Evolutionary conservation across 495 filamentous ascomycete species (phyloP).

Genomic region (Terfezia claveryi): DNA sequence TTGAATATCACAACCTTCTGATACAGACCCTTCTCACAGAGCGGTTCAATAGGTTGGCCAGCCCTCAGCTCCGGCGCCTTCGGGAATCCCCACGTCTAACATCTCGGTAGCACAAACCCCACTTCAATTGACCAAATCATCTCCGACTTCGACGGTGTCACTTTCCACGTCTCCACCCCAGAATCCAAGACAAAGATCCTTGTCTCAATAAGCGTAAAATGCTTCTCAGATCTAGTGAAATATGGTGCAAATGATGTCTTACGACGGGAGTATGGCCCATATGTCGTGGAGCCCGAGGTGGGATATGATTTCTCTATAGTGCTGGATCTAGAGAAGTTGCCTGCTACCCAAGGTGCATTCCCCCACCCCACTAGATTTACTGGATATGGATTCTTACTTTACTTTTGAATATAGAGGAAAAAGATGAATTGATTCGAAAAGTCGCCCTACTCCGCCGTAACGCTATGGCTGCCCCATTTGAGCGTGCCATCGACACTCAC

Average conservation of each 20-base stretch:
- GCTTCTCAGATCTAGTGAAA: conserved; percentile 71
- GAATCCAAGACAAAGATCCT: conserved; percentile 80
- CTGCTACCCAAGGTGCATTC: conserved; percentile 41
- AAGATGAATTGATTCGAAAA: conserved; percentile 64
- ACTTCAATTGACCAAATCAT: conserved; percentile 87
- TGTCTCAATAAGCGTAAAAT: conserved; percentile 81
- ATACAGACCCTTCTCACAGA: conserved; percentile 91
- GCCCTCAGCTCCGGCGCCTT: conserved; percentile 4
- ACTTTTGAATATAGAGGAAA: conserved; percentile 32
- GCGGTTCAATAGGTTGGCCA: conserved; percentile 62
- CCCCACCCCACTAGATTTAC: too few species aligned
- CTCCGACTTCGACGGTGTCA: conserved; percentile 94
- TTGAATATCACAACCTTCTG: conserved; percentile 97
- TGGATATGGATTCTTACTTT: not conserved
- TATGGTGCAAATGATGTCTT: conserved; percentile 85
- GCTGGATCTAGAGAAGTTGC: conserved; percentile 71
- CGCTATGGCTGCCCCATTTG: conserved; percentile 94
- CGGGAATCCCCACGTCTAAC: not conserved
- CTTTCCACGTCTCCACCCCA: conserved; percentile 91
- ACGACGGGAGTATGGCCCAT: conserved; percentile 78
- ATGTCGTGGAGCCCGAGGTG: conserved; percentile 65
- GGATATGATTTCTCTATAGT: conserved; percentile 89
- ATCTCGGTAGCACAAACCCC: conserved; percentile 44
- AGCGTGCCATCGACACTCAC: conserved; percentile 86
- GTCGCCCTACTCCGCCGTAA: conserved; percentile 85